Percentiles rank a stretch among this genome's conserved stretches.
Evolutionary conservation across 495 filamentous ascomycete species (phyloP).

Genomic region (Hypoxylon fuscum): DNA sequence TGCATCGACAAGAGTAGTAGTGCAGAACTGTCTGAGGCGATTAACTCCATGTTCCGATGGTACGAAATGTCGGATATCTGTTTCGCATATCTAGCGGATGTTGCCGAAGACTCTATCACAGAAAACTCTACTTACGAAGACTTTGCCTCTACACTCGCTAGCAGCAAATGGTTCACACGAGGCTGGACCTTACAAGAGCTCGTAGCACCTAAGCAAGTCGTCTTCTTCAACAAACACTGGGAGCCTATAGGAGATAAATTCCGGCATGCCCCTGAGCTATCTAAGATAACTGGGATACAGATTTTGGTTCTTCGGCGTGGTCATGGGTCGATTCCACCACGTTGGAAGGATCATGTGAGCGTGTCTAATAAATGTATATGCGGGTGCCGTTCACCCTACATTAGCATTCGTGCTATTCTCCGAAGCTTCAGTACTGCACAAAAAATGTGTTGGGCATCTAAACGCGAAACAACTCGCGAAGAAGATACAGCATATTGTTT

Average conservation of each 20-base stretch:
- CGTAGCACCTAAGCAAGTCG: slow-evolving; percentile 13
- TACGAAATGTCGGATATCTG: slow-evolving; percentile 47
- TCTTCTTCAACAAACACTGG: slow-evolving; percentile 24
- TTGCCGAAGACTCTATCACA: too few relatives aligned
- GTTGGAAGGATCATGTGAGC: too few relatives aligned
- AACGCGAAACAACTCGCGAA: slow-evolving; percentile 37
- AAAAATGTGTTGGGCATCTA: slow-evolving; percentile 48
- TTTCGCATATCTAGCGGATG: slow-evolving; percentile 47
- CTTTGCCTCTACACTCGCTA: too few relatives aligned
- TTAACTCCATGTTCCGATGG: too few relatives aligned
- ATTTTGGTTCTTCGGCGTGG: background rate
- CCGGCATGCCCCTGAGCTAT: too few relatives aligned
- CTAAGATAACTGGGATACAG: slow-evolving; percentile 4
- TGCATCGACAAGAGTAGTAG: slow-evolving; percentile 52
- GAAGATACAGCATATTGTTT: slow-evolving; percentile 54
- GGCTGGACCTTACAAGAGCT: too few relatives aligned
- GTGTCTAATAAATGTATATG: too few relatives aligned
- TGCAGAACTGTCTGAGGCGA: too few relatives aligned
- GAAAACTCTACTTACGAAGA: too few relatives aligned
- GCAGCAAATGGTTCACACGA: slow-evolving; percentile 5
- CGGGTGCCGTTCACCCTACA: too few relatives aligned
- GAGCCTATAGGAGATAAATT: too few relatives aligned
- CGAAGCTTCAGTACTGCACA: slow-evolving; percentile 29
- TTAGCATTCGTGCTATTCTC: too few relatives aligned
- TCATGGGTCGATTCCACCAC: background rate